These are phyloP conservation scores for Combretum micranthum DNA, from an alignment of 345 rosid genomes.

Conservation along the genomic window DNA sequence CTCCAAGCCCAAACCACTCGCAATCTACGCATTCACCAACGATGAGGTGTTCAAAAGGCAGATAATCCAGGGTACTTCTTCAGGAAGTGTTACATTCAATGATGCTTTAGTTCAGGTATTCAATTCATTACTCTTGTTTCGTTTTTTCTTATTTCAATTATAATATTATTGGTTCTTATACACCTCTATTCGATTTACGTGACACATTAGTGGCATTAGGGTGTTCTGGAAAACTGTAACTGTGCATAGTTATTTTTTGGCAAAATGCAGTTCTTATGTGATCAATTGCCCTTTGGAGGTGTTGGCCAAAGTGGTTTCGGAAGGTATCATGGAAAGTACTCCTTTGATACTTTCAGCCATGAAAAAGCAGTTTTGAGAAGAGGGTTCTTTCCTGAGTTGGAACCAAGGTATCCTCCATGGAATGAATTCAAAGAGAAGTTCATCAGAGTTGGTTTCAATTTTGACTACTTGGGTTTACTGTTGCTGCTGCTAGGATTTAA, in stretches of 20 bases:
- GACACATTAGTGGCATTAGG: too few species aligned
- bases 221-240: background rate
- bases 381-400: constrained; percentile 54
- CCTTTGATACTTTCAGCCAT: constrained; percentile 87
- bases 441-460: constrained; percentile 43
- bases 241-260: background rate
- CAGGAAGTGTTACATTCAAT: constrained; percentile 70
- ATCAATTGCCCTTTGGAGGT: constrained; percentile 78
- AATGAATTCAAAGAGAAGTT: constrained; percentile 62
- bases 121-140: background rate
- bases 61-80: constrained; percentile 56
- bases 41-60: constrained; percentile 53
- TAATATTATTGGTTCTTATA: background rate
- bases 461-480: constrained; percentile 44
- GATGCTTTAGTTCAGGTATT: constrained; percentile 63
- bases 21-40: constrained; percentile 51
- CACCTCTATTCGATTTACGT: too few species aligned
- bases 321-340: constrained; percentile 87
- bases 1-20: constrained; percentile 48
- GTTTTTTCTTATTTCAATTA: too few species aligned
- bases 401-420: constrained; percentile 87
- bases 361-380: constrained; percentile 74
- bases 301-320: constrained; percentile 81
- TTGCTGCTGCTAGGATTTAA: constrained; percentile 56
- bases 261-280: constrained; percentile 54